Base-by-base conservation (phyloP, 1,284 basidiomycete species). In the Mycena sp. region DNA sequence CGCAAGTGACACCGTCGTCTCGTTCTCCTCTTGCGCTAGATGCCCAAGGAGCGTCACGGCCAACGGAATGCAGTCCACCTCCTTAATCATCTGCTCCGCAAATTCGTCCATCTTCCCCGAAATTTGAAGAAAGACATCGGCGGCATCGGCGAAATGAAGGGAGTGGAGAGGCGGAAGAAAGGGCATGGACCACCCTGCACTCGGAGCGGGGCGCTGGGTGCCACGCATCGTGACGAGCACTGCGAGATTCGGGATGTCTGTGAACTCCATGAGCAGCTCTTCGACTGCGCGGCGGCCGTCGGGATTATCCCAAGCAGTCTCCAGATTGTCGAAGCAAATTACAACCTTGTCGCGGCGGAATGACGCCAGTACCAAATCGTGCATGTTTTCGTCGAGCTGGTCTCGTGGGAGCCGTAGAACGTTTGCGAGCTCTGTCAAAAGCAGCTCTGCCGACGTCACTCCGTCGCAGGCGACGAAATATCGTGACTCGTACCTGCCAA, bases 391-490 rank as follows among this genome's bases (percentile, higher is more conserved):
- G 50, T 68, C 64, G 28, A 67, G 69, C 26, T 69, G 58, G 30
- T 65, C 53, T 19, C 58, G 60, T n/a, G 66, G 68, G 30, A 70
- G 60, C 3, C 66, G 59, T 19, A 69, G 58, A 19, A 64, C 63
- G 44, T 67, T 65, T 6, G 69, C 69, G 46, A 70, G 59, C 46
- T 66, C 66, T 16, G 58, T 63, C 3, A 69, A 54, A 30, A 70
- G 60, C 23, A 60, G 58, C 30, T 57, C 50, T n/a, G 67, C 59
- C 6, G 69, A 69, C 4, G 64, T 57, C 19, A 68, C 55, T 17
- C 68, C 68, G n/a, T 70, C 69, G 54, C 68, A 70, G 14, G 68
- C 63, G 38, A 70, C 63, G 43, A 70, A 70, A 38, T 67, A 70
- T n/a, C 66, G 58, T 4, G 55, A 54, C 7, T 64, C 58, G 58